phyloP scores from a whole-genome alignment of 192 early-diverging fungal genomes.

The Backusella sp. region DNA sequence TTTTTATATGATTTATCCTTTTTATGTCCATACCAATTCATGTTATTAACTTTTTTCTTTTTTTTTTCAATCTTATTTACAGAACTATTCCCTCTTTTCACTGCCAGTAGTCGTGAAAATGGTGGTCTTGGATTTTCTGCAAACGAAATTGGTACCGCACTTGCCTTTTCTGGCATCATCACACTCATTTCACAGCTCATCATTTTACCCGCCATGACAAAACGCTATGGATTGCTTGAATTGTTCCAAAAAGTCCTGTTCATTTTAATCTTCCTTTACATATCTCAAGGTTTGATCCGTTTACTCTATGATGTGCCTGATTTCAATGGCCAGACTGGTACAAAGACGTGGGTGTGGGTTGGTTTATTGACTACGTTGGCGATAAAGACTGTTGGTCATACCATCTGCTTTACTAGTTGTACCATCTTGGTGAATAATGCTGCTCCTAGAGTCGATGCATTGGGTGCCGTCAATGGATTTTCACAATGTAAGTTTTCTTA shows the following conservation, averaged over 20 bases:
- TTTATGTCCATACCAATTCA: background rate
- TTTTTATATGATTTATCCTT: background rate
- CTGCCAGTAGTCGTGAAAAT: slow-evolving; percentile 23
- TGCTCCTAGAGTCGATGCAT: slow-evolving; percentile 34
- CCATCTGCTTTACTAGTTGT: slow-evolving; percentile 39
- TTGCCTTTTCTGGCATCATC: slow-evolving; percentile 44
- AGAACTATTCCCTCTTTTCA: slow-evolving; percentile 23
- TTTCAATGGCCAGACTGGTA: slow-evolving; percentile 16
- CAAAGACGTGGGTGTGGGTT: slow-evolving; percentile 30
- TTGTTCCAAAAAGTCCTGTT: slow-evolving; percentile 40
- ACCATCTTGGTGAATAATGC: slow-evolving; percentile 54
- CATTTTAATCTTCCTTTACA: slow-evolving; percentile 11
- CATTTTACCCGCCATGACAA: slow-evolving; percentile 41
- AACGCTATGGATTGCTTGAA: slow-evolving; percentile 40
- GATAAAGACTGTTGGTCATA: slow-evolving; percentile 24
- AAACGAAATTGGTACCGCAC: slow-evolving; percentile 46
- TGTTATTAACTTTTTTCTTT: background rate
- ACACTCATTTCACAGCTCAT: slow-evolving; percentile 50
- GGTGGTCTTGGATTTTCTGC: slow-evolving; percentile 54
- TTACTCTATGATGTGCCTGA: slow-evolving; percentile 25
- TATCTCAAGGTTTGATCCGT: slow-evolving; percentile 25
- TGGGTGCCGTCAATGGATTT: slow-evolving; percentile 59
- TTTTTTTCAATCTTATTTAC: background rate
- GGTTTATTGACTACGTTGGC: slow-evolving; percentile 15
- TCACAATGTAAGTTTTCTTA: slow-evolving; percentile 35